A percentile compares a stretch with the other conserved stretches of the same genome.
Evolutionary conservation across 768 basidiomycete species (phyloP).

Genomic region (Xerocomellus dryophilus): DNA sequence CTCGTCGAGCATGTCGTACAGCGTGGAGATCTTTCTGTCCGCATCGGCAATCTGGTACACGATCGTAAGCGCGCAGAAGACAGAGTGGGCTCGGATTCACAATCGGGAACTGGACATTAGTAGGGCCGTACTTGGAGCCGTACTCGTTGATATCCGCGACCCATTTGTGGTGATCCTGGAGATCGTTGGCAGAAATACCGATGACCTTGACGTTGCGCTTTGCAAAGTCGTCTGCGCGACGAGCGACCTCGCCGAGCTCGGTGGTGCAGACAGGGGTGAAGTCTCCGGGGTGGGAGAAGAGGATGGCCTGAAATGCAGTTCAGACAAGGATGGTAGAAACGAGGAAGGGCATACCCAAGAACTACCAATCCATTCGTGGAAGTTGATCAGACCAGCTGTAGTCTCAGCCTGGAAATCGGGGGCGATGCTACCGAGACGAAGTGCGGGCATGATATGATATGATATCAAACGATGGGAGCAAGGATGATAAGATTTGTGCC

Average conservation of each 20-base stretch:
- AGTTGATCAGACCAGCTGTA: slow-evolving; percentile 81
- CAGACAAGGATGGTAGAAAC: background rate
- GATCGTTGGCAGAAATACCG: slow-evolving; percentile 87
- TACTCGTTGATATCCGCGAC: slow-evolving; percentile 82
- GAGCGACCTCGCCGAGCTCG: slow-evolving; percentile 94
- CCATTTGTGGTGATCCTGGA: slow-evolving; percentile 85
- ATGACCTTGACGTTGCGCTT: slow-evolving; percentile 91
- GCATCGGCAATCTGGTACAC: slow-evolving; percentile 79
- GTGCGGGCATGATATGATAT: slow-evolving; percentile 40
- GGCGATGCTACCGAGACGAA: slow-evolving; percentile 83
- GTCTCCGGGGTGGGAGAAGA: slow-evolving; percentile 95
- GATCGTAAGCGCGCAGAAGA: slow-evolving; percentile 10
- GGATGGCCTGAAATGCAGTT: slow-evolving; percentile 54
- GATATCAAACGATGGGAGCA: slow-evolving; percentile 1
- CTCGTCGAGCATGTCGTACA: slow-evolving; percentile 96
- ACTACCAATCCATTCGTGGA: slow-evolving; percentile 89
- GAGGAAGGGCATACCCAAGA: slow-evolving; percentile 63
- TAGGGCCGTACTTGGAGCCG: slow-evolving; percentile 67
- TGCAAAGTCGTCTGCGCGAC: slow-evolving; percentile 78
- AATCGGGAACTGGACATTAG: slow-evolving; percentile 88
- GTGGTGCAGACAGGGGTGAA: slow-evolving; percentile 96
- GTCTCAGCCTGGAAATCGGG: slow-evolving; percentile 93
- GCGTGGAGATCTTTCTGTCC: slow-evolving; percentile 76
- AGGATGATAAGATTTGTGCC: background rate
- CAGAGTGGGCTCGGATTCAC: slow-evolving; percentile 35